Conservation (phyloP, 1,139 yeast species). For the Suhomyces coccinellae region DNA sequence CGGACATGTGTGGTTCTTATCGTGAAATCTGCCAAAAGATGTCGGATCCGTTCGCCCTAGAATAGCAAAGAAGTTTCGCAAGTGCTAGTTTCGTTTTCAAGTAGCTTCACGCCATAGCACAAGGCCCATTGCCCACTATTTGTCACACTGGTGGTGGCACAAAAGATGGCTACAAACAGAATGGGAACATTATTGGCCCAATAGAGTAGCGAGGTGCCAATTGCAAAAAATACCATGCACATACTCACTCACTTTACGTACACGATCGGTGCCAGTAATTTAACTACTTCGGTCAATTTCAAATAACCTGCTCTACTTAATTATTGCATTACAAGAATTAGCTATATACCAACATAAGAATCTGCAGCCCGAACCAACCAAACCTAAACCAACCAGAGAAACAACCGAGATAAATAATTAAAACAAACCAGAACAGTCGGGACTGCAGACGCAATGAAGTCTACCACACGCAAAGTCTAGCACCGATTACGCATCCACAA, state of each 20-base stretch:
- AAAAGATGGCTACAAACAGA: no score
- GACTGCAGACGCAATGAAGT: slow-evolving; percentile 6
- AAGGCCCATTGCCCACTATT: no score
- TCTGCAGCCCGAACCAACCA: slow-evolving; percentile 9
- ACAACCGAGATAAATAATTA: neutral
- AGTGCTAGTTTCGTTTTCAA: no score
- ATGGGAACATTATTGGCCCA: no score
- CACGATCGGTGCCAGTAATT: neutral
- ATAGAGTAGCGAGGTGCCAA: no score
- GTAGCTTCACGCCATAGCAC: no score
- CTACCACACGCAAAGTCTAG: neutral
- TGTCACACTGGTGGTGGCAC: no score
- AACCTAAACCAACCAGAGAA: slow-evolving; percentile 1
- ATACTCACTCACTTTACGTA: neutral
- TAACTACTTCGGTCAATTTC: neutral
- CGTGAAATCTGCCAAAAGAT: no score
- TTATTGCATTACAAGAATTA: slow-evolving; percentile 1
- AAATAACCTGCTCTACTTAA: neutral
- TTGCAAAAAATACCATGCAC: neutral
- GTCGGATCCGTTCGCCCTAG: no score
- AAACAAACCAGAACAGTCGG: neutral
- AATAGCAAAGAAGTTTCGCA: no score
- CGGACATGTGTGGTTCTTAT: no score
- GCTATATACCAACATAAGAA: slow-evolving; percentile 7
- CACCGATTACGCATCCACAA: slow-evolving; percentile 26